Evolutionary conservation across 805 yeast genomes (phyloP), one percentile per base, ranked within the genome.

Genomic region (Kodamaea kaohsiungensis): DNA sequence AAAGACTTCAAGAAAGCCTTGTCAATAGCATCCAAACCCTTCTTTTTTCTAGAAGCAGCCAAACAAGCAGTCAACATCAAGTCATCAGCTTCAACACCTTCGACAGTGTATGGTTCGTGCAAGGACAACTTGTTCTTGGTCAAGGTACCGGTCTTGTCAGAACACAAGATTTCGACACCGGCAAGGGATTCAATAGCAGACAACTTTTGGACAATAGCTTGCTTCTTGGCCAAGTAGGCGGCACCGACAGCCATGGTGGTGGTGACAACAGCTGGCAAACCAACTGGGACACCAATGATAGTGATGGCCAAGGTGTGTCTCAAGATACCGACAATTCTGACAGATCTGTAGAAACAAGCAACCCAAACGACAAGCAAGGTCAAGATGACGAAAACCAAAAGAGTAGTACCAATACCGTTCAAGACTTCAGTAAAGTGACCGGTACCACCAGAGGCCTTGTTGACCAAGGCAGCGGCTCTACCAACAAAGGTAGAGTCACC

Each of bases 171-270:
- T 81, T 92, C 97, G 71, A 91, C 97, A 86, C 97, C 97, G 63
- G 97, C 98, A 66, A 91, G 82, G 60, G 97, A 91, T 81, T 91
- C 98, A 80, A 91, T 91, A 64, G 97, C 97, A 75, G 96, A 89
- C 70, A 91, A 83, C 76, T 91, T 91, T 80, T 91, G 97, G 68
- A 91, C 98, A 83, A 91, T 91, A 66, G 97, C 97, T 80, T 90
- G 90, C 80, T 91, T 91, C 85, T 91, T 89, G 69, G 97, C 97
- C 72, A 91, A 82, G 88, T 91, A 90, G 72, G 97, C 97, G 76
- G 97, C 98, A 86, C 98, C 98, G 78, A 92, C 98, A 77, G 98
- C 98, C 97, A 91, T 91, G 75, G 97, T 91, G 69, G 97, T 91
- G 82, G 97, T 91, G 65, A 91, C 97, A 71, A 91, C 97, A 75